Conservation (phyloP, 2,329 filamentous ascomycete species). For the Coniochaeta pulveracea region DNA sequence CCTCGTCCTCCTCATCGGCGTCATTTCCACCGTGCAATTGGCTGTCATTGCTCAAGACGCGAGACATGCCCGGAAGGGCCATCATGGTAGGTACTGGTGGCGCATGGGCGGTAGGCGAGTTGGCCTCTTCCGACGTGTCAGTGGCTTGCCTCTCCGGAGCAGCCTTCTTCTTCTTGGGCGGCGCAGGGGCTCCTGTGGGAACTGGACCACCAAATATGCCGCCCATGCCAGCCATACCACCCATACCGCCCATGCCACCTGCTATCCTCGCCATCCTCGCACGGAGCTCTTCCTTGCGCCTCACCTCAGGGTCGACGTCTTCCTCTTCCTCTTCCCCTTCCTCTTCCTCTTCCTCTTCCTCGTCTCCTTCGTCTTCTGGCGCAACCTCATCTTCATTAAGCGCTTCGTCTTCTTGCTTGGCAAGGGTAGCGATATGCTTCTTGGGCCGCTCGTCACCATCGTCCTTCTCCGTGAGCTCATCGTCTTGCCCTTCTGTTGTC, state of each 20-base stretch:
- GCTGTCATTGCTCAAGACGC: conserved; percentile 35
- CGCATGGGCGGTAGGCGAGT: conserved; percentile 30
- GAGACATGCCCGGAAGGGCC: conserved; percentile 62
- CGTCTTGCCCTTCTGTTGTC: conserved; percentile 47
- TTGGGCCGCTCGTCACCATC: conserved; percentile 57
- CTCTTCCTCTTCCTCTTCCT: conserved; percentile 41
- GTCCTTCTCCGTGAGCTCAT: conserved; percentile 57
- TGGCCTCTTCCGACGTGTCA: conserved; percentile 32
- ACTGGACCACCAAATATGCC: conserved; percentile 42
- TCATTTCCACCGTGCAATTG: conserved; percentile 36
- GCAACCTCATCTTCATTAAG: conserved; percentile 23
- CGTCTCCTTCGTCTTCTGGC: conserved; percentile 45
- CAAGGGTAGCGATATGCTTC: conserved; percentile 19
- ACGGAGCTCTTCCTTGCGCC: conserved; percentile 75
- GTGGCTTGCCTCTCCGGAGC: too few relatives aligned
- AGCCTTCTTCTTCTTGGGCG: conserved; percentile 46
- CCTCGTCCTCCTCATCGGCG: conserved; percentile 21
- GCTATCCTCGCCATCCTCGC: conserved; percentile 98
- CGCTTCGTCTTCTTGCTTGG: conserved; percentile 30
- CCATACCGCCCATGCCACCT: conserved; percentile 88
- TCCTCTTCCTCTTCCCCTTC: conserved; percentile 70
- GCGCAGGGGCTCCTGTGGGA: conserved; percentile 39
- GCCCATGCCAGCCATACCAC: conserved; percentile 31
- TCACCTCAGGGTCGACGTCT: conserved; percentile 78
- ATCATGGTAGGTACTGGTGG: conserved; percentile 49